A percentile compares a stretch with the other conserved stretches of the same genome.
Evolutionary conservation across 1,284 basidiomycete genomes (phyloP).

Genomic region (Phylloporus sp.): DNA sequence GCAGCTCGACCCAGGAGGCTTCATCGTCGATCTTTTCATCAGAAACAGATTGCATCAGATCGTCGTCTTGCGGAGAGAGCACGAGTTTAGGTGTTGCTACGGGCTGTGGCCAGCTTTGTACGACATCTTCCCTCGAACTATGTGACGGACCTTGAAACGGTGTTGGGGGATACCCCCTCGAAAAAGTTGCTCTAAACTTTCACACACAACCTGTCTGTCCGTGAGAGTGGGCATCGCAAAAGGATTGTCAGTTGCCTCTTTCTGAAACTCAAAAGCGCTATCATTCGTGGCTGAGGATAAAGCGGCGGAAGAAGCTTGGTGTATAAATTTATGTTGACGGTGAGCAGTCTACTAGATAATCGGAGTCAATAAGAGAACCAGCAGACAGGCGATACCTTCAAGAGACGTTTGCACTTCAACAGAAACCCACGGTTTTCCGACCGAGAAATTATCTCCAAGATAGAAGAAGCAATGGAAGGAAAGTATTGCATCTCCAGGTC

Average conservation of each 20-base stretch:
- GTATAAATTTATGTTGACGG: slow-evolving; percentile 29
- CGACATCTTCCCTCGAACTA: slow-evolving; percentile 9
- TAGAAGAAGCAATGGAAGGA: slow-evolving; percentile 57
- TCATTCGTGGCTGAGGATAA: slow-evolving; percentile 25
- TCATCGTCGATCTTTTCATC: slow-evolving; percentile 15
- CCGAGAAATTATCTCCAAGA: slow-evolving; percentile 59
- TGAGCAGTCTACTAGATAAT: slow-evolving; percentile 34
- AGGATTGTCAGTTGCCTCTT: slow-evolving; percentile 18
- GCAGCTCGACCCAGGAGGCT: slow-evolving; percentile 28
- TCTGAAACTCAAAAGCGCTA: slow-evolving; percentile 10
- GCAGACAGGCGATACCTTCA: slow-evolving; percentile 55
- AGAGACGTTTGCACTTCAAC: slow-evolving; percentile 48
- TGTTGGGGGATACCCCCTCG: slow-evolving; percentile 51
- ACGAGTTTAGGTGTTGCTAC: slow-evolving; percentile 14
- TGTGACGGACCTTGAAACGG: slow-evolving; percentile 58
- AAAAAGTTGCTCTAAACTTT: slow-evolving; percentile 58
- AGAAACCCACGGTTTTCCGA: slow-evolving; percentile 59
- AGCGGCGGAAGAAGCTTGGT: slow-evolving; percentile 27
- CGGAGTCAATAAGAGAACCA: slow-evolving; percentile 24
- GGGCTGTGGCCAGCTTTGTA: slow-evolving; percentile 25
- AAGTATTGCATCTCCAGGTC: slow-evolving; percentile 60
- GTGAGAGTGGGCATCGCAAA: slow-evolving; percentile 33
- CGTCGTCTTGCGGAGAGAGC: slow-evolving; percentile 24
- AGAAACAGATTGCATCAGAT: slow-evolving; percentile 24
- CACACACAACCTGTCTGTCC: slow-evolving; percentile 50